Conservation (phyloP, 192 early-diverging fungal genomes). For the Coemansia asiatica region DNA sequence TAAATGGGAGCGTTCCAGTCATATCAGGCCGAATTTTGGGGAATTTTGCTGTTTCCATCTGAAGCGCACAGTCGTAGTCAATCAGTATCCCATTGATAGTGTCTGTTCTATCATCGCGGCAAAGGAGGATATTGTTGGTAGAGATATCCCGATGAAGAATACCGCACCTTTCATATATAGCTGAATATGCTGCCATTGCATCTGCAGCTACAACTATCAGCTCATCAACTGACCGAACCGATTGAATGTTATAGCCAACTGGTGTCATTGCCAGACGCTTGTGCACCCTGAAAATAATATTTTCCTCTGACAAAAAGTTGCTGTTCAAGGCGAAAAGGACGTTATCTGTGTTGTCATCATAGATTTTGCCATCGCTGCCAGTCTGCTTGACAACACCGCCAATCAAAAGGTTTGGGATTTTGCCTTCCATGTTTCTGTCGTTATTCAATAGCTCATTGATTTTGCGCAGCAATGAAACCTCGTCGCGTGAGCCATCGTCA, state of each 20-base stretch:
- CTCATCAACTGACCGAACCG: conserved; percentile 1
- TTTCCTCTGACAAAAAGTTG: background rate
- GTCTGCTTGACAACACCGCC: background rate
- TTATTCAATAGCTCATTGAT: background rate
- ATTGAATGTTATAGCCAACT: background rate
- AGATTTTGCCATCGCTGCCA: background rate
- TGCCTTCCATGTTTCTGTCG: background rate
- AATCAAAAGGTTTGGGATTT: background rate
- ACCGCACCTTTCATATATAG: background rate
- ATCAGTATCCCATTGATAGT: conserved; percentile 24
- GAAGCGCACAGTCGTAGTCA: conserved; percentile 17
- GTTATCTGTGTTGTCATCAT: background rate
- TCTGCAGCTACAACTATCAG: conserved; percentile 5
- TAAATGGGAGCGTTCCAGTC: conserved; percentile 29
- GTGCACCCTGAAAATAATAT: background rate
- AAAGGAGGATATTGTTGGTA: conserved; percentile 24
- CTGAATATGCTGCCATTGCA: conserved; percentile 7
- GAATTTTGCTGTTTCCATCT: background rate
- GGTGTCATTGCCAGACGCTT: background rate
- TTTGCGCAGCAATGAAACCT: background rate
- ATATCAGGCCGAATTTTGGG: background rate
- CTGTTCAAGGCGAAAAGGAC: background rate
- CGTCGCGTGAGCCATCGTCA: background rate
- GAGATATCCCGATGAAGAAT: conserved; percentile 9
- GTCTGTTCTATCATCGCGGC: background rate